Evolutionary conservation across 108 stramenopile genomes (phyloP), one percentile per base, ranked within the genome.

Genomic region (Cylindrotheca closterium): DNA sequence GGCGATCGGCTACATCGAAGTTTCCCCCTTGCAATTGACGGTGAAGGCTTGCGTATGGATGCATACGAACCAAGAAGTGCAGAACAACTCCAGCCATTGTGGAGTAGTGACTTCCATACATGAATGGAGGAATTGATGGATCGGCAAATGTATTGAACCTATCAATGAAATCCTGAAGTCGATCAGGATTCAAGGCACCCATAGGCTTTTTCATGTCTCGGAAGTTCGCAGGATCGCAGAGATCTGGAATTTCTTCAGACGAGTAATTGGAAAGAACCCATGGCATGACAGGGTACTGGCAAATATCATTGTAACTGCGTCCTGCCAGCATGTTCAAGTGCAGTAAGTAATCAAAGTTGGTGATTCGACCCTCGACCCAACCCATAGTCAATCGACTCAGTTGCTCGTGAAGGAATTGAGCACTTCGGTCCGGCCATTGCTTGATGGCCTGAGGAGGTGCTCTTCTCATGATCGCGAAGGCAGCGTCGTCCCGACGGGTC

Each of bases 201-300:
- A 73, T 73, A 4, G 71, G 71, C 30, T 97, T 96, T 4, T 86
- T 85, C 29, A 99, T 63, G 65, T 99, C 98, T 2, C 99, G 87
- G 68, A 87, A 99, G 50, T 88, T 86, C 0, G 45, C 63, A 24
- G 72, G 80, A 54, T 97, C 86, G 27, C 74, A 71, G 30, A 99
- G 80, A 74, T 99, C 93, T 2, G 93, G 93, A 1, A 98, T 79
- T 64, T 88, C 89, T 49, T 84, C 73, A 0, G 88, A 90, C 3
- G 70, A 70, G 80, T 96, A 99, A 65, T 98, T 96, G 15, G 91
- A 78, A 0, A 99, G 71, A 21, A 98, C 96, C 99, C 99, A 99
- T 2, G 99, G 99, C 52, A 99, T 87, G 28, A 99, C 96, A 12
- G 99, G 99, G 62, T 99, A 99, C 72, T 99, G 98, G 52, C 92